Conservation (phyloP, 495 filamentous ascomycete genomes). For the Cudoniella acicularis region DNA sequence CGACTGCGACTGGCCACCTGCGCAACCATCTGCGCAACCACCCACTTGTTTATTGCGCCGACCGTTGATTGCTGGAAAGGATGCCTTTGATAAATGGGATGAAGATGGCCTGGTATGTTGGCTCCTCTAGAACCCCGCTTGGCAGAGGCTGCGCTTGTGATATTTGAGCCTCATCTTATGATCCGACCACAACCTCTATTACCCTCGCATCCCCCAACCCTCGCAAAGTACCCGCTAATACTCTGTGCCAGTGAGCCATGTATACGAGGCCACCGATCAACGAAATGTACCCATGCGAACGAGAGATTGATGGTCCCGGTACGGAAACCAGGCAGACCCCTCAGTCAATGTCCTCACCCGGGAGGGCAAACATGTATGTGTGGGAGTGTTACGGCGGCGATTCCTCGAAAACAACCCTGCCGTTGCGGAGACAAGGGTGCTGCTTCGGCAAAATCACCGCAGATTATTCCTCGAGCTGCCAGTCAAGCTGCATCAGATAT, state of each 20-base stretch:
- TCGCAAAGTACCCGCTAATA: background rate
- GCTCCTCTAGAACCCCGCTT: slow-evolving; percentile 13
- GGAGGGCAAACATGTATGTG: slow-evolving; percentile 50
- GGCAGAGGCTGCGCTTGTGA: slow-evolving; percentile 20
- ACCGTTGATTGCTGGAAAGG: background rate
- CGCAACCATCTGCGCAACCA: background rate
- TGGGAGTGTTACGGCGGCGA: slow-evolving; percentile 47
- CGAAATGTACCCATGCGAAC: slow-evolving; percentile 74
- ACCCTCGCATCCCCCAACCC: slow-evolving; percentile 4
- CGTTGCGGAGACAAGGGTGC: slow-evolving; percentile 31
- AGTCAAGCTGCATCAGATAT: slow-evolving; percentile 8
- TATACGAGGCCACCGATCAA: slow-evolving; percentile 81
- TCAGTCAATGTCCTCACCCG: slow-evolving; percentile 73
- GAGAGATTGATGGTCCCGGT: slow-evolving; percentile 73
- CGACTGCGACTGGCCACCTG: background rate
- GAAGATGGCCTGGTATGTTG: slow-evolving; percentile 57
- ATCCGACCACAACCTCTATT: background rate
- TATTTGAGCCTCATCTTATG: slow-evolving; percentile 1
- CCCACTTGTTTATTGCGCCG: slow-evolving; percentile 6
- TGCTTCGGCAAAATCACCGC: background rate
- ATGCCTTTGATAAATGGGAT: slow-evolving; percentile 55
- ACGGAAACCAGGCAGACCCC: slow-evolving; percentile 73
- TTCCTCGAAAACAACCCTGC: slow-evolving; percentile 48
- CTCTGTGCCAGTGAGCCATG: slow-evolving; percentile 64
- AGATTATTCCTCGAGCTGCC: background rate